phyloP scores from a whole-genome alignment of 2,329 filamentous ascomycete species.

The Cryphonectria japonica region DNA sequence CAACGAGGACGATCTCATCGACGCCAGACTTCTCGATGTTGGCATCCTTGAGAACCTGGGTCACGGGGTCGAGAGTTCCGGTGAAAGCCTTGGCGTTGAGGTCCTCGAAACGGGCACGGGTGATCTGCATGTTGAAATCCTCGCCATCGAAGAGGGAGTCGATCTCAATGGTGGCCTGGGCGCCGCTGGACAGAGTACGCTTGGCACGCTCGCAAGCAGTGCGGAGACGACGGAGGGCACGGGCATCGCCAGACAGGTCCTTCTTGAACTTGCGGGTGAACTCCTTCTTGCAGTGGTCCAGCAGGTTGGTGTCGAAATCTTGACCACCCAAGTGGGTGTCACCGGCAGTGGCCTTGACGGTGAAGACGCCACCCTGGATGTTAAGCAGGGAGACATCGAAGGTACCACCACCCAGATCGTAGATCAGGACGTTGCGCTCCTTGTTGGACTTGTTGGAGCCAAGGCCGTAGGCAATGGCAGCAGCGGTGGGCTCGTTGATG shows the following conservation, averaged over 20 bases:
- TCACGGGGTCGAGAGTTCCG: constrained; percentile 92
- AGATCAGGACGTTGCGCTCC: constrained; percentile 99
- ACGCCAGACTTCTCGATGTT: constrained; percentile 85
- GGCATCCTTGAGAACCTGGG: constrained; percentile 95
- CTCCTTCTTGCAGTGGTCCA: constrained; percentile 97
- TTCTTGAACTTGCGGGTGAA: constrained; percentile 83
- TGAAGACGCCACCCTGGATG: constrained; percentile 99
- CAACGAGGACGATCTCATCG: constrained; percentile 98
- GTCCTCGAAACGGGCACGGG: constrained; percentile 98
- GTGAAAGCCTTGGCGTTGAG: constrained; percentile 94
- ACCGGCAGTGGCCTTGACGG: constrained; percentile 96
- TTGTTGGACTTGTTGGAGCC: constrained; percentile 93
- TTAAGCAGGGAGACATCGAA: constrained; percentile 99
- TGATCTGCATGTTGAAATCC: constrained; percentile 96
- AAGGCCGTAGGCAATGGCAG: constrained; percentile 97
- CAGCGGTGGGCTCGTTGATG: constrained; percentile 99
- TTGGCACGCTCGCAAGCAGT: constrained; percentile 99
- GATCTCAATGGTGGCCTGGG: constrained; percentile 97
- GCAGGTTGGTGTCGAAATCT: constrained; percentile 94
- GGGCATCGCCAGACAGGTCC: constrained; percentile 79
- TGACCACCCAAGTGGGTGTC: constrained; percentile 95
- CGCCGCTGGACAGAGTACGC: constrained; percentile 96
- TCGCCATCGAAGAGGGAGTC: constrained; percentile 98
- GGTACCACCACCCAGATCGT: constrained; percentile 99
- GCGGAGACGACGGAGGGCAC: constrained; percentile 92